Base-by-base conservation (phyloP, 2,329 filamentous ascomycete species). In the Fusarium coicis region DNA sequence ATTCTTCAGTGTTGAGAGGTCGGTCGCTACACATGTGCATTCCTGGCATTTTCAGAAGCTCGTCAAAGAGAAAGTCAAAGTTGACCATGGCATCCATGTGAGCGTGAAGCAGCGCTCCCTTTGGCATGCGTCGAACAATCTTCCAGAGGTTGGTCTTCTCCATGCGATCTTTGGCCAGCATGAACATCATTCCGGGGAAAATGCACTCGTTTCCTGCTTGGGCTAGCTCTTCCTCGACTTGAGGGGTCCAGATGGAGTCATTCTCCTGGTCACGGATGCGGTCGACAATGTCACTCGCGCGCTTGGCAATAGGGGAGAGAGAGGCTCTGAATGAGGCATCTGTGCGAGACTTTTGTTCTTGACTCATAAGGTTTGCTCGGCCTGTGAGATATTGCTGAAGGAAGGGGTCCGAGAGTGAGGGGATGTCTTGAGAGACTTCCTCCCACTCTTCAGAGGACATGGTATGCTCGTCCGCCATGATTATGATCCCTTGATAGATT, bases 161-260 rank as follows among this genome's bases (percentile, higher is more conserved):
- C 90, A 97, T 97, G 42, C 90, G 90, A n/a, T 91, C 89, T 81
- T 95, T 96, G 75, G 94, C 94, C 40, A 96, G 87, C 40, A 89
- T 91, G 83, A 97, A 98, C 93, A 97, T 96, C 92, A 97, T 97
- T 16, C 95, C 95, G 1, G 94, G 94, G 79, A 93, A 94, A 56
- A 96, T 85, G 74, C 90, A 89, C 68, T 90, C 87, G 75, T 90
- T 81, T n/a, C 83, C 84, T 63, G 89, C 84, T 72, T 89, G 87
- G 7, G 92, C 91, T 7, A 94, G 84, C 49, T 87, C 87, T 78
- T 95, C 91, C 76, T 96, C 93, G 55, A 93, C 89, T 50, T 90
- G 88, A 37, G 89, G 86, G 15, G 91, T 94, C 95, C 95, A 97
- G 67, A 96, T 85, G 6, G 90, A 91, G 58, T 87, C 85, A 77